A percentile compares a stretch with the other conserved stretches of the same genome.
These are phyloP conservation scores for Rubia peregrina DNA, from an alignment of 305 asterid species.

Conservation along the genomic window DNA sequence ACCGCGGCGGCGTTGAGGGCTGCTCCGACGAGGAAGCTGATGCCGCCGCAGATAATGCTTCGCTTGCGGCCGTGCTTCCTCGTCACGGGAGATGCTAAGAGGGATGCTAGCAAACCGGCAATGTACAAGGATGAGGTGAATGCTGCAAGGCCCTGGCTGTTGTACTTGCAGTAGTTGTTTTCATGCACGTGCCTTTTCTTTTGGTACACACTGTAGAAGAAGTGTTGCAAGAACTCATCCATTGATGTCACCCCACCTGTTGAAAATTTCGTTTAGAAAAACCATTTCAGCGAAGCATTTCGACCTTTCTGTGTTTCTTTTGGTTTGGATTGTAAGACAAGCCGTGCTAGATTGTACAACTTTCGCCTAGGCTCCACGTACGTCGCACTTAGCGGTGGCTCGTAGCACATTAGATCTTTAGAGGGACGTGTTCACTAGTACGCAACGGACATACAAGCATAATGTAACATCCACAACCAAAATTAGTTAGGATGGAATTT, in stretches of 20 bases:
- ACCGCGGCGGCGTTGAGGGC: constrained; percentile 56
- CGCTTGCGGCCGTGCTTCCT: constrained; percentile 62
- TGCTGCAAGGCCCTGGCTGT: constrained; percentile 71
- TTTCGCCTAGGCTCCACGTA: not conserved
- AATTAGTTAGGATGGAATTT: no score
- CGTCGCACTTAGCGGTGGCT: no score
- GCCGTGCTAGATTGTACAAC: not conserved
- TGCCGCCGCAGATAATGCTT: constrained; percentile 79
- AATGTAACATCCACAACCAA: no score
- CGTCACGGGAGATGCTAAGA: constrained; percentile 70
- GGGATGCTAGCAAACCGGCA: constrained; percentile 69
- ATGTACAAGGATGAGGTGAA: constrained; percentile 87
- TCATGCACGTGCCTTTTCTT: constrained; percentile 58
- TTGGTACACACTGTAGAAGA: constrained; percentile 58
- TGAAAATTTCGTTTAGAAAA: not conserved
- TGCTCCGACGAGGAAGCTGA: constrained; percentile 70
- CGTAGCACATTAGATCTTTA: no score
- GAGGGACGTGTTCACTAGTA: no score
- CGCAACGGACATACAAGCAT: no score
- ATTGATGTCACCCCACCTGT: constrained; percentile 94
- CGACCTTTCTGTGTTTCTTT: not conserved
- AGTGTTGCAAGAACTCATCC: constrained; percentile 67
- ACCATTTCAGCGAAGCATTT: not conserved
- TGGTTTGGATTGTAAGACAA: not conserved
- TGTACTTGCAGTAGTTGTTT: constrained; percentile 85